Percentiles rank a stretch among this genome's conserved stretches.
phyloP scores from a whole-genome alignment of 495 filamentous ascomycete genomes.

The Hyphodiscus hymeniophilus region DNA sequence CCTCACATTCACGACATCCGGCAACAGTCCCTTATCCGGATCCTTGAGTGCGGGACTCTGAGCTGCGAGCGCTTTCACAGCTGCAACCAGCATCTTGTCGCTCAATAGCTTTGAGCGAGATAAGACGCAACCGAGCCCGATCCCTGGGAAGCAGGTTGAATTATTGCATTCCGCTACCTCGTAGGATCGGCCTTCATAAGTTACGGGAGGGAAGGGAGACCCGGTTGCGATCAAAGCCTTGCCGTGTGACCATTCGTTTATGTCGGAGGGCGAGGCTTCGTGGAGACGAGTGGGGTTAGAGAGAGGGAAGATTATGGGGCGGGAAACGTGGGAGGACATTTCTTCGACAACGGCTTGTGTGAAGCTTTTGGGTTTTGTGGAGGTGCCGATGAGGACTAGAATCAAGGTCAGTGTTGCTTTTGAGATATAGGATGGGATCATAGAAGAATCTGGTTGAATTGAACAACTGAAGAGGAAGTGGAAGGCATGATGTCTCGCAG shows the following conservation, averaged over 20 bases:
- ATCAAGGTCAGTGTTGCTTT: too few relatives aligned
- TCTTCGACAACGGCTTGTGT: slow-evolving; percentile 63
- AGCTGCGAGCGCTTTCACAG: slow-evolving; percentile 62
- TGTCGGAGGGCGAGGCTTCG: slow-evolving; percentile 72
- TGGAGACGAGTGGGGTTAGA: slow-evolving; percentile 83
- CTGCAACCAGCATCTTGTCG: slow-evolving; percentile 76
- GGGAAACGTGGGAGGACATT: slow-evolving; percentile 71
- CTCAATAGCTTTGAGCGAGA: slow-evolving; percentile 53
- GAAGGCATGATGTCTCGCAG: too few relatives aligned
- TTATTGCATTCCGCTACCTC: slow-evolving; percentile 89
- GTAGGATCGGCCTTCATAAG: slow-evolving; percentile 52
- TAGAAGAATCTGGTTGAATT: too few relatives aligned
- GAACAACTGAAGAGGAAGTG: too few relatives aligned
- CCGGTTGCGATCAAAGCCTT: slow-evolving; percentile 79
- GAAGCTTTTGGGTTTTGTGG: slow-evolving; percentile 73
- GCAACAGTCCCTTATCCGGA: slow-evolving; percentile 53
- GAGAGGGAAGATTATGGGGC: slow-evolving; percentile 76
- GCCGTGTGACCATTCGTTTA: slow-evolving; percentile 71
- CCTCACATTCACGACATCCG: slow-evolving; percentile 68
- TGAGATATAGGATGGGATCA: too few relatives aligned
- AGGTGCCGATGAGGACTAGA: slow-evolving; percentile 79
- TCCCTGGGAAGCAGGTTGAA: slow-evolving; percentile 77
- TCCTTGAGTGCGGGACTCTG: slow-evolving; percentile 55
- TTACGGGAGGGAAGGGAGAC: slow-evolving; percentile 73
- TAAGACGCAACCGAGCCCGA: slow-evolving; percentile 73